phyloP scores from a whole-genome alignment of 345 rosid species.

The Bretschneidera sinensis region DNA sequence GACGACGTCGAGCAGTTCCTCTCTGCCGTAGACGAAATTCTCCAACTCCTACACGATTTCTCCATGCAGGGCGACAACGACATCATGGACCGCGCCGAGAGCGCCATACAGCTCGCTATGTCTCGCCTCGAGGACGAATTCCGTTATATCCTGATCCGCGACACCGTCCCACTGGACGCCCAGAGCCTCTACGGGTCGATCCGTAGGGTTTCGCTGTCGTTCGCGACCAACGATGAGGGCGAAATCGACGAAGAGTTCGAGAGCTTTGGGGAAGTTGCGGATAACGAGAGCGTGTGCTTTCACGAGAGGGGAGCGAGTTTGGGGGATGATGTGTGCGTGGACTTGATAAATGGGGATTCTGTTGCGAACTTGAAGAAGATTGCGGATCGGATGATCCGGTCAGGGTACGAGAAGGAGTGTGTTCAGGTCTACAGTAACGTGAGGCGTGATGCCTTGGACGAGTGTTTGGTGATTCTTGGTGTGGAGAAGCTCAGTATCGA shows the following conservation, averaged over 20 bases:
- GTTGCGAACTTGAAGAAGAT: constrained; percentile 67
- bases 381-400: constrained; percentile 78
- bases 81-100: constrained; percentile 73
- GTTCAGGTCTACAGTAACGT: constrained; percentile 78
- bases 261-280: constrained; percentile 61
- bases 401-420: constrained; percentile 95
- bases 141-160: constrained; percentile 66
- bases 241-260: constrained; percentile 67
- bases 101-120: constrained; percentile 87
- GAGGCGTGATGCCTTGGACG: constrained; percentile 80
- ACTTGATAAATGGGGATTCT: constrained; percentile 63
- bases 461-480: constrained; percentile 69
- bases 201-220: constrained; percentile 62
- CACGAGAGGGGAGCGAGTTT: constrained; percentile 90
- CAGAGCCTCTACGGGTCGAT: constrained; percentile 78
- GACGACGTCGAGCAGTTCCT: constrained; percentile 63
- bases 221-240: constrained; percentile 41
- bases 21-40: constrained; percentile 72
- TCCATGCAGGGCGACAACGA: constrained; percentile 44
- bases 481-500: constrained; percentile 93
- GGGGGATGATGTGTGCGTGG: constrained; percentile 72
- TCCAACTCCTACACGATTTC: constrained; percentile 44
- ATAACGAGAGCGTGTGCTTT: constrained; percentile 48
- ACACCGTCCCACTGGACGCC: constrained; percentile 75
- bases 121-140: constrained; percentile 89